Conservation (phyloP, 106 monocot species). For the Dioscorea dumetorum region DNA sequence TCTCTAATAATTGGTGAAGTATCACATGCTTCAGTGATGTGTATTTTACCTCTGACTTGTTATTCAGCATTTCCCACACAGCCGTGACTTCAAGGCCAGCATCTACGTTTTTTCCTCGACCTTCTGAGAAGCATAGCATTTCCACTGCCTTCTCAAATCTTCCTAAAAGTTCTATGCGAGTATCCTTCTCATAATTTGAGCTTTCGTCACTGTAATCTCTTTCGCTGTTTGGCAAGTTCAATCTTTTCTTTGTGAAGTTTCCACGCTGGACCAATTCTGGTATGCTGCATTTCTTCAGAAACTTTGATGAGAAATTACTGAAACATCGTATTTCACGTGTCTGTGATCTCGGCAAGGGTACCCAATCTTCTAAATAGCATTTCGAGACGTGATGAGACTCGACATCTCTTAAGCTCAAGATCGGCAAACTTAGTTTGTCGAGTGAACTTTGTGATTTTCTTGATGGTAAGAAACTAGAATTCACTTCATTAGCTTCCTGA, state of each 20-base stretch:
- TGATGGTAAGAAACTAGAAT: conserved; percentile 21
- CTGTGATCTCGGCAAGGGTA: conserved; percentile 28
- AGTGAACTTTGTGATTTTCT: conserved; percentile 30
- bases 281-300: conserved; percentile 35
- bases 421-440: conserved; percentile 34
- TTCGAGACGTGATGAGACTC: conserved; percentile 30
- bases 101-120: conserved; percentile 31
- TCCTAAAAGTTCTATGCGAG: conserved; percentile 36
- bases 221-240: conserved; percentile 34
- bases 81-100: conserved; percentile 45
- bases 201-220: conserved; percentile 57
- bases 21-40: conserved; percentile 54
- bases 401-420: conserved; percentile 34
- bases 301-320: conserved; percentile 60
- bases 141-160: conserved; percentile 72
- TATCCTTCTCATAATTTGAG: conserved; percentile 39
- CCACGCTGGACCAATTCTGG: conserved; percentile 48
- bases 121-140: conserved; percentile 42
- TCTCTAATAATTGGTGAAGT: conserved; percentile 60
- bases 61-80: conserved; percentile 64
- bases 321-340: conserved; percentile 62
- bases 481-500: conserved; percentile 9
- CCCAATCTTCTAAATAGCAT: conserved; percentile 27
- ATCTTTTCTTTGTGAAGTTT: conserved; percentile 44
- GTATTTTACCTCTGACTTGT: conserved; percentile 38